phyloP scores from a whole-genome alignment of 306 rosid species.

The Rosa multiflora region DNA sequence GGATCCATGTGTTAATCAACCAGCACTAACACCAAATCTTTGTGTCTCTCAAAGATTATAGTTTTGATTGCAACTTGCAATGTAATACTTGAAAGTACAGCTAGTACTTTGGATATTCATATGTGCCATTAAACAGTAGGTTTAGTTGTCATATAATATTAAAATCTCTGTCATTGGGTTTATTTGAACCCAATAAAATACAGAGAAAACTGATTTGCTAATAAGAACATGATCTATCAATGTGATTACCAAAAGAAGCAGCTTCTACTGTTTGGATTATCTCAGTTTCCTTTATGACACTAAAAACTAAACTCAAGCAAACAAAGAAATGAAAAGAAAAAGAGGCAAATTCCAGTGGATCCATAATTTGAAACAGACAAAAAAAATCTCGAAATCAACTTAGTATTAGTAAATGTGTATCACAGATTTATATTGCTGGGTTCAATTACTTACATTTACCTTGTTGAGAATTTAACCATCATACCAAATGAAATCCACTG shows the following conservation, averaged over 20 bases:
- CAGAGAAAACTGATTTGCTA: not conserved
- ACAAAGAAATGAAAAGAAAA: not conserved
- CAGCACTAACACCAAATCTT: not conserved
- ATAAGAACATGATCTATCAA: not conserved
- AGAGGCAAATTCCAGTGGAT: not conserved
- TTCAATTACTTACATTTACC: not conserved
- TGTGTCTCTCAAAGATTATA: not conserved
- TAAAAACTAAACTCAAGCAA: not conserved
- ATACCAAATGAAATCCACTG: not conserved
- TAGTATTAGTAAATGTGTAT: not conserved
- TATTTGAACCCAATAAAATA: not conserved
- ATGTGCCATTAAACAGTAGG: not conserved
- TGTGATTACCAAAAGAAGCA: not conserved
- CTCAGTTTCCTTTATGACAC: not conserved
- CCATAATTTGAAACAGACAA: not conserved
- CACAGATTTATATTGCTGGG: not conserved
- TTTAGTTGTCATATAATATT: not conserved
- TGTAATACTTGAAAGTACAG: not conserved
- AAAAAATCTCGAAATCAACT: not conserved
- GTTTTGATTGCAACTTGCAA: constrained; percentile 4
- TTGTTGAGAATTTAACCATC: not conserved
- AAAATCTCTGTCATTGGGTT: not conserved
- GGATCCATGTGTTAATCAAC: constrained; percentile 7
- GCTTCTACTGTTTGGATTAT: not conserved
- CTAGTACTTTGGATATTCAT: constrained; percentile 8